phyloP scores from a whole-genome alignment of 495 filamentous ascomycete genomes.

The Chaetomidium leptoderma region DNA sequence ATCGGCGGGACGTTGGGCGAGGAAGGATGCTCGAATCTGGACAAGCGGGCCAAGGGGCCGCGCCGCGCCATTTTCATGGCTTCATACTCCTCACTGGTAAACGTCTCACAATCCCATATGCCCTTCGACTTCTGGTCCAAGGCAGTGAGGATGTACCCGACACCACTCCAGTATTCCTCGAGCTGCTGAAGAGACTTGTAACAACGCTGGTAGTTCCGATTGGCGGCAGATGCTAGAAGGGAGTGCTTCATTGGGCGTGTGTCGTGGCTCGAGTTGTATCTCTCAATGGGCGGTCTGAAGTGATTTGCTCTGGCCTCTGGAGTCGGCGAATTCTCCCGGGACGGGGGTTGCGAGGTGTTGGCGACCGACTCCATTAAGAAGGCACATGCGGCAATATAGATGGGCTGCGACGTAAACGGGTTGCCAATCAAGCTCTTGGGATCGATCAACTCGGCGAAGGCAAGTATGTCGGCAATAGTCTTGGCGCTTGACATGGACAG shows the following conservation, averaged over 20 bases:
- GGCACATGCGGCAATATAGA: slow-evolving; percentile 83
- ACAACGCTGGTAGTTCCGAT: slow-evolving; percentile 74
- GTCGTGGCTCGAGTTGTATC: slow-evolving; percentile 29
- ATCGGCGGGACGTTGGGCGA: slow-evolving; percentile 52
- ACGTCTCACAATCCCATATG: slow-evolving; percentile 74
- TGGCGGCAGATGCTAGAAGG: slow-evolving; percentile 68
- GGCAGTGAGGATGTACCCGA: slow-evolving; percentile 79
- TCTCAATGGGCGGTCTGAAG: slow-evolving; percentile 10
- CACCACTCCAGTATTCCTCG: slow-evolving; percentile 76
- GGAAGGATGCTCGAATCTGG: slow-evolving; percentile 32
- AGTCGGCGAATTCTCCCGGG: slow-evolving; percentile 47
- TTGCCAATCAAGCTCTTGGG: slow-evolving; percentile 77
- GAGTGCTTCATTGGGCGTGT: slow-evolving; percentile 62
- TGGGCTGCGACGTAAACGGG: slow-evolving; percentile 83
- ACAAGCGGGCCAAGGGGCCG: slow-evolving; percentile 38
- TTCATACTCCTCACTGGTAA: slow-evolving; percentile 73
- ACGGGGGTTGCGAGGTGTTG: slow-evolving; percentile 52
- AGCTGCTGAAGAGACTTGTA: slow-evolving; percentile 74
- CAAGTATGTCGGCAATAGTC: slow-evolving; percentile 79
- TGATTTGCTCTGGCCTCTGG: slow-evolving; percentile 23
- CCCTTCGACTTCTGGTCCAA: slow-evolving; percentile 85
- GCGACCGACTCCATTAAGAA: slow-evolving; percentile 78
- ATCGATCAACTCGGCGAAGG: slow-evolving; percentile 73
- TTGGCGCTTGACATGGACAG: slow-evolving; percentile 84
- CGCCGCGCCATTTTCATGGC: slow-evolving; percentile 54